Percentiles rank a stretch among this genome's conserved stretches.
Conservation (phyloP, 2,329 filamentous ascomycete species). For the Parafenestella ontariensis region DNA sequence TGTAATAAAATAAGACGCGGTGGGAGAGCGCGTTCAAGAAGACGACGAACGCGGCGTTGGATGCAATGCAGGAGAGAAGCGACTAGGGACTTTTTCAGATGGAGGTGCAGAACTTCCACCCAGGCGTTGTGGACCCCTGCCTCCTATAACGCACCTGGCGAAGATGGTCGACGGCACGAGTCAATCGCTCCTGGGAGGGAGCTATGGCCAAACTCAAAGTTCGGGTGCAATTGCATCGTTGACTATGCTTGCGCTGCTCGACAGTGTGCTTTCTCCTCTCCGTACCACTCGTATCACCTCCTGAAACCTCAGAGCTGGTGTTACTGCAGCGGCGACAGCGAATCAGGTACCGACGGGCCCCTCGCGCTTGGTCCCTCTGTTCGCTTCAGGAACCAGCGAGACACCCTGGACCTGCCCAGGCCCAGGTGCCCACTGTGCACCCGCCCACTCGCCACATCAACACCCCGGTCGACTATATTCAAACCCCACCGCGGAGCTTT, state of each 20-base stretch:
- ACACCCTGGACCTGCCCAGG: background rate
- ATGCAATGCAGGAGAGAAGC: slow-evolving; percentile 13
- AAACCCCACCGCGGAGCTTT: background rate
- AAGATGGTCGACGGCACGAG: slow-evolving; percentile 9
- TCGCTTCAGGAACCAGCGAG: slow-evolving; percentile 6
- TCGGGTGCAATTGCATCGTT: background rate
- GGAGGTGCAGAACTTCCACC: slow-evolving; percentile 14
- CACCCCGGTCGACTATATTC: slow-evolving; percentile 8
- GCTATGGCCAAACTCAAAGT: background rate
- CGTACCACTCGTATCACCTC: background rate
- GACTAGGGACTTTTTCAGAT: slow-evolving; percentile 17
- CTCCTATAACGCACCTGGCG: slow-evolving; percentile 1
- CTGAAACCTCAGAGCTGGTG: slow-evolving; percentile 9
- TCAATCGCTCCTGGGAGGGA: background rate
- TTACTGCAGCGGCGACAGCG: slow-evolving; percentile 4
- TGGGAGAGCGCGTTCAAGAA: slow-evolving; percentile 5
- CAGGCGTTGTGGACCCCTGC: slow-evolving; percentile 12
- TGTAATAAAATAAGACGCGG: slow-evolving; percentile 1
- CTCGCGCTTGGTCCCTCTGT: slow-evolving; percentile 11
- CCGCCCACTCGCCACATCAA: slow-evolving; percentile 6
- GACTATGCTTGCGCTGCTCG: background rate
- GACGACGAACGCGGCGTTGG: background rate
- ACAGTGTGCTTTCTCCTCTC: background rate
- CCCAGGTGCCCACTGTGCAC: background rate
- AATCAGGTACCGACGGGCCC: slow-evolving; percentile 9